A percentile compares a stretch with the other conserved stretches of the same genome.
These are phyloP conservation scores for Plicaturopsis crispa DNA, from an alignment of 768 basidiomycete species.

Conservation along the genomic window DNA sequence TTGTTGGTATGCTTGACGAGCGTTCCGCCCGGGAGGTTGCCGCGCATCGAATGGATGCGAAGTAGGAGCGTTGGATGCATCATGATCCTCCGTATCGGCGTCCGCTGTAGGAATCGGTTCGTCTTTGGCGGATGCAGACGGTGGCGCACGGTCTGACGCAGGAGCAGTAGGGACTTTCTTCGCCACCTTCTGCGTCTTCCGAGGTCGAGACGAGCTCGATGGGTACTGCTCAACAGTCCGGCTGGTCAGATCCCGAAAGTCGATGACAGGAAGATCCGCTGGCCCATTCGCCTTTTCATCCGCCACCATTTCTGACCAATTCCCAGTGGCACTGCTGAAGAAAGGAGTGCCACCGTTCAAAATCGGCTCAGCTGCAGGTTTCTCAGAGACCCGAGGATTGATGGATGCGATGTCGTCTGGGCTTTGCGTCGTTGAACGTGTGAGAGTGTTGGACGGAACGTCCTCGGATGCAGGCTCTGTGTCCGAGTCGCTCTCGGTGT, in stretches of 20 bases:
- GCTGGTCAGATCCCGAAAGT: conserved; percentile 61
- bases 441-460: conserved; percentile 44
- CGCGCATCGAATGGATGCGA: conserved; percentile 22
- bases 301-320: conserved; percentile 85
- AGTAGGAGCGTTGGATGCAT: conserved; percentile 30
- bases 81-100: conserved; percentile 17
- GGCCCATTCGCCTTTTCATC: conserved; percentile 59
- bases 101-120: conserved; percentile 6
- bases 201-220: conserved; percentile 23
- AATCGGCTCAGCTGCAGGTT: conserved; percentile 14
- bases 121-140: conserved; percentile 15
- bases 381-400: conserved; percentile 14
- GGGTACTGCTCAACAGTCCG: conserved; percentile 19
- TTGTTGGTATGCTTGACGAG: conserved; percentile 82
- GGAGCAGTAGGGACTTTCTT: conserved; percentile 29
- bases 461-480: conserved; percentile 66
- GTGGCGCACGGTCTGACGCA: conserved; percentile 20
- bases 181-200: conserved; percentile 32
- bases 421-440: conserved; percentile 64
- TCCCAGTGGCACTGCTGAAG: conserved; percentile 40
- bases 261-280: conserved; percentile 69
- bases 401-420: conserved; percentile 34
- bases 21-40: conserved; percentile 47
- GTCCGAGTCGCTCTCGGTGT: conserved; percentile 62
- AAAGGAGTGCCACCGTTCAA: conserved; percentile 35